These are phyloP conservation scores for Yamadazyma diospyri DNA, from an alignment of 1,139 yeast species.

Conservation along the genomic window DNA sequence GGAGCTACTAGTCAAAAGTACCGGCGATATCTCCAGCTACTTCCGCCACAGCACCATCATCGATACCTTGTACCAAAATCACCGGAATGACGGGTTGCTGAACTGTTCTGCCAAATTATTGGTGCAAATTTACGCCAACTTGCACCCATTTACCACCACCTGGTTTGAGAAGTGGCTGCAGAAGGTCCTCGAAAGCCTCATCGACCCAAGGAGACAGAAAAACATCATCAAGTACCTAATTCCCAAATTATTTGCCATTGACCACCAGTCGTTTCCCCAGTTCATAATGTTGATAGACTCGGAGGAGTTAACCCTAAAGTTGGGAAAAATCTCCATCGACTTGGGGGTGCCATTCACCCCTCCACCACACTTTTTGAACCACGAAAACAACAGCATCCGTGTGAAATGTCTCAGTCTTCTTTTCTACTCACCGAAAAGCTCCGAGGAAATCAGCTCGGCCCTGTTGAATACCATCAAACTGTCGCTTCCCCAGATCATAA, in stretches of 20 bases:
- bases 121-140: constrained; percentile 38
- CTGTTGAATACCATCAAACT: constrained; percentile 27
- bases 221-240: constrained; percentile 5
- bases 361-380: neutral
- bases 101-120: constrained; percentile 66
- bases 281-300: constrained; percentile 2
- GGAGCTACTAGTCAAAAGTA: constrained; percentile 8
- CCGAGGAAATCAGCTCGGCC: constrained; percentile 48
- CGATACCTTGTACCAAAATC: constrained; percentile 8
- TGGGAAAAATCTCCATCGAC: constrained; percentile 5
- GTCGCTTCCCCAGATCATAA: constrained; percentile 31
- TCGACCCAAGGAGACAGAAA: neutral
- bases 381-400: constrained; percentile 28
- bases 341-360: constrained; percentile 3
- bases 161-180: constrained; percentile 4
- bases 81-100: constrained; percentile 51
- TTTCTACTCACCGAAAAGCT: constrained; percentile 57
- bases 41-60: constrained; percentile 2
- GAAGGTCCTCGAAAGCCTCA: neutral
- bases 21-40: neutral
- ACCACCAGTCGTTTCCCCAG: neutral
- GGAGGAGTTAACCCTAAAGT: neutral
- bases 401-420: constrained; percentile 58
- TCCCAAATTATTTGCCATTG: constrained; percentile 4
- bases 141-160: constrained; percentile 6